phyloP scores from a whole-genome alignment of 306 rosid species.

The Trifolium dubium region DNA sequence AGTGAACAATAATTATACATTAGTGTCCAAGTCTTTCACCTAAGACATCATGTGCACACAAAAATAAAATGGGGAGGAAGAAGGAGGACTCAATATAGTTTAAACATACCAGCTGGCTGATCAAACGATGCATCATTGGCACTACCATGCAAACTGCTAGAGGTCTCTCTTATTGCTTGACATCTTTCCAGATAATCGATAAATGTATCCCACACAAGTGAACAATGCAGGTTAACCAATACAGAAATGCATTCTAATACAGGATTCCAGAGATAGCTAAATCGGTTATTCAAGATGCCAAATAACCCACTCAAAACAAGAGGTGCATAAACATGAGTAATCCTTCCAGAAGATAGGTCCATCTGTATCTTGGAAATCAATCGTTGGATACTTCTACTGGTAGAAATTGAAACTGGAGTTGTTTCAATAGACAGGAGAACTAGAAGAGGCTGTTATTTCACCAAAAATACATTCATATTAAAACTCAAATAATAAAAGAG shows the following conservation, averaged over 20 bases:
- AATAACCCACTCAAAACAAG: conserved; percentile 72
- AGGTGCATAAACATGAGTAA: conserved; percentile 61
- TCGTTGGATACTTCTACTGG: conserved; percentile 70
- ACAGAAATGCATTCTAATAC: conserved; percentile 80
- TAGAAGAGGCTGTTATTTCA: conserved; percentile 68
- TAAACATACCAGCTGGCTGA: conserved; percentile 59
- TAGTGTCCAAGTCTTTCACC: background rate
- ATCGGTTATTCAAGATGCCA: conserved; percentile 79
- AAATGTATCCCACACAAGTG: conserved; percentile 64
- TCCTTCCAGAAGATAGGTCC: conserved; percentile 70
- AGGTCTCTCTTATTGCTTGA: conserved; percentile 50
- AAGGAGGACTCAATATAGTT: conserved; percentile 2
- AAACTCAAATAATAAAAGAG: conserved; percentile 37
- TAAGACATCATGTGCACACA: conserved; percentile 1
- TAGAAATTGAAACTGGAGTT: conserved; percentile 71
- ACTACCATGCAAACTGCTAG: conserved; percentile 45
- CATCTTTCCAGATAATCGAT: conserved; percentile 55
- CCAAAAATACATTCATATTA: conserved; percentile 31
- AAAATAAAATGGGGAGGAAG: background rate
- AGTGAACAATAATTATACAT: conserved; percentile 28
- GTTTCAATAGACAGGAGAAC: conserved; percentile 77
- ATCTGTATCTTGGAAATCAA: conserved; percentile 80
- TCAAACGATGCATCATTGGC: conserved; percentile 42
- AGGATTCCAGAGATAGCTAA: conserved; percentile 77
- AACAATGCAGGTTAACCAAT: conserved; percentile 58